phyloP scores from a whole-genome alignment of 1,139 yeast genomes.

The Geotrichum bryndzae region DNA sequence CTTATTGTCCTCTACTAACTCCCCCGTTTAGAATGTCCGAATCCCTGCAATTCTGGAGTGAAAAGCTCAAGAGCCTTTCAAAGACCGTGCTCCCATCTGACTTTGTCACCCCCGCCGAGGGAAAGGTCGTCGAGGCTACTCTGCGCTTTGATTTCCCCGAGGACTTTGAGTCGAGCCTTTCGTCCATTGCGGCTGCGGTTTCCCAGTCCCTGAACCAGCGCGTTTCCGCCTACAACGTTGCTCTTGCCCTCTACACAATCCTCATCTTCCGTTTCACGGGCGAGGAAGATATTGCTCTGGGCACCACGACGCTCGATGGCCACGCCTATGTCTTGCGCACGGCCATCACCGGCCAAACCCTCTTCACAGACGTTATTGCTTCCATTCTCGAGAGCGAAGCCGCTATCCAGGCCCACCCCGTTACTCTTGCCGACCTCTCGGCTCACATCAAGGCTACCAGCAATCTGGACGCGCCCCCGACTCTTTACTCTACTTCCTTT shows the following conservation, averaged over 20 bases:
- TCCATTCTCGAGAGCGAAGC: constrained; percentile 43
- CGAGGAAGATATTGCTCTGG: constrained; percentile 86
- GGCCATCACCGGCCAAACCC: constrained; percentile 40
- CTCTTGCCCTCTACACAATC: constrained; percentile 65
- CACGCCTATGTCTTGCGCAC: constrained; percentile 55
- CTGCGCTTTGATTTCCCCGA: constrained; percentile 35
- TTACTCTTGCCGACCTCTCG: constrained; percentile 52
- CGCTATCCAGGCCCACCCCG: constrained; percentile 38
- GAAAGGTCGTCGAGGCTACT: constrained; percentile 60
- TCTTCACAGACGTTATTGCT: constrained; percentile 49
- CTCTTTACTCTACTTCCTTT: constrained; percentile 59
- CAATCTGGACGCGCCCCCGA: constrained; percentile 53
- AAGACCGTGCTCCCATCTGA: constrained; percentile 85
- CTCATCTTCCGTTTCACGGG: constrained; percentile 79
- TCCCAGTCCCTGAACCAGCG: constrained; percentile 14
- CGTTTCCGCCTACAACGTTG: constrained; percentile 42
- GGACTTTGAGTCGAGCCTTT: constrained; percentile 17
- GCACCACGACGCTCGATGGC: constrained; percentile 47
- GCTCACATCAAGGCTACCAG: constrained; percentile 45
- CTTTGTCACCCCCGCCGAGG: constrained; percentile 70
- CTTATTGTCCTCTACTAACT: background rate
- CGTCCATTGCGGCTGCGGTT: constrained; percentile 19
- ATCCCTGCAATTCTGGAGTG: constrained; percentile 52
- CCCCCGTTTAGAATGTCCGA: constrained; percentile 11
- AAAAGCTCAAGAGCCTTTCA: constrained; percentile 71